Conservation (phyloP, 2,329 filamentous ascomycete species). For the Colletotrichum godetiae region DNA sequence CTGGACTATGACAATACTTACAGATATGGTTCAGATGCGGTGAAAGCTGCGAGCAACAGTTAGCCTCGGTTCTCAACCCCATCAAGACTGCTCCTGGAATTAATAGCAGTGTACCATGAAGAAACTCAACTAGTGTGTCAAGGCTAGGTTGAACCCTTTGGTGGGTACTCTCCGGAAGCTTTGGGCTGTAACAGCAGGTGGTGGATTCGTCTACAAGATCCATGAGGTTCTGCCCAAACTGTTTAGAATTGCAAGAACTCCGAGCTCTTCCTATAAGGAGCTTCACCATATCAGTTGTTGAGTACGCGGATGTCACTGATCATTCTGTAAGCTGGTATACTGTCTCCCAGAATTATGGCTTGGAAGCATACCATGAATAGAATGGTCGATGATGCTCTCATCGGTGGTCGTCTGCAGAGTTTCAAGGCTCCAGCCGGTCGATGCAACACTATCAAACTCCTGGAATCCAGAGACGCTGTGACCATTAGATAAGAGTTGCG, state of each 20-base stretch:
- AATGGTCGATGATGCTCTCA: neutral
- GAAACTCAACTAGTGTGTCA: neutral
- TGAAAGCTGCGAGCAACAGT: neutral
- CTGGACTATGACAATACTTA: neutral
- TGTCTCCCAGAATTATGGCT: neutral
- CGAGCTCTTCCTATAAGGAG: neutral
- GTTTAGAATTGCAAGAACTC: neutral
- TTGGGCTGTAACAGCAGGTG: neutral
- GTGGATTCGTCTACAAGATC: neutral
- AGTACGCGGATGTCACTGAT: neutral
- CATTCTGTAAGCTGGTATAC: neutral
- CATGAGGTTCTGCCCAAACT: neutral
- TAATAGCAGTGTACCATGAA: neutral
- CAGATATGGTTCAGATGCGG: neutral
- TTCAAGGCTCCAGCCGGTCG: neutral
- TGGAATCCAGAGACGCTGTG: neutral
- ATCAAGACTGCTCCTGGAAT: neutral
- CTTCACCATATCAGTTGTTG: neutral
- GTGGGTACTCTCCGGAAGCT: neutral
- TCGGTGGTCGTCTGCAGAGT: neutral
- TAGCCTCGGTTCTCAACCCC: neutral
- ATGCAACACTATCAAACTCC: neutral
- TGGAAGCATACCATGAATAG: neutral
- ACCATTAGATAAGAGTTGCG: neutral
- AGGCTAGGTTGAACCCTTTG: neutral